A percentile compares a stretch with the other conserved stretches of the same genome.
Evolutionary conservation across 495 filamentous ascomycete genomes (phyloP).

Genomic region (Penicillium odoratum): DNA sequence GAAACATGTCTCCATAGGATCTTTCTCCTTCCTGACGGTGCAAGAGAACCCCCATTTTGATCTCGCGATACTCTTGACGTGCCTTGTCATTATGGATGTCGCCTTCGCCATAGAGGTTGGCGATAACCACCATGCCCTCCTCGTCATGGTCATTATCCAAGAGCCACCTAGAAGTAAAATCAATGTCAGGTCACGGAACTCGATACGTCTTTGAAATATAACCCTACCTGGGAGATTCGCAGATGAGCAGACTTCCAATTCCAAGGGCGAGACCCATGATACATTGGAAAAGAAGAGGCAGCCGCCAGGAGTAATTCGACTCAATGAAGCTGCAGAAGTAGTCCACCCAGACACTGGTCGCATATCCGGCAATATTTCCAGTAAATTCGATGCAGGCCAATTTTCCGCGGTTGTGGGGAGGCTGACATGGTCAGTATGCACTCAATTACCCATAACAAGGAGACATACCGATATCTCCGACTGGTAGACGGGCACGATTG

Average conservation of each 20-base stretch:
- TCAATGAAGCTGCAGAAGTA: constrained; percentile 93
- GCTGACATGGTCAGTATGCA: constrained; percentile 39
- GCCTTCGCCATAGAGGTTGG: constrained; percentile 92
- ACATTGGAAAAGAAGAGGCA: constrained; percentile 91
- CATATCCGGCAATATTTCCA: constrained; percentile 93
- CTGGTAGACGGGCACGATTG: constrained; percentile 97
- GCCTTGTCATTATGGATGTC: constrained; percentile 92
- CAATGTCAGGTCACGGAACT: neutral
- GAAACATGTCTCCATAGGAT: constrained; percentile 93
- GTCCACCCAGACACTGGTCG: constrained; percentile 96
- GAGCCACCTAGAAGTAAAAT: constrained; percentile 67
- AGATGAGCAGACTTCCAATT: constrained; percentile 85
- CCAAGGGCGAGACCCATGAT: constrained; percentile 86
- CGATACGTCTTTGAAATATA: neutral
- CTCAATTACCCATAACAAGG: neutral
- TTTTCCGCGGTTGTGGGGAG: constrained; percentile 92
- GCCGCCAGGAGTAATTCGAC: constrained; percentile 82
- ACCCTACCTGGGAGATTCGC: constrained; percentile 87
- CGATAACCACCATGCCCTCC: constrained; percentile 96
- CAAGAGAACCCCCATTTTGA: constrained; percentile 95
- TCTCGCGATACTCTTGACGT: constrained; percentile 92
- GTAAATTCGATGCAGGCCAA: constrained; percentile 98
- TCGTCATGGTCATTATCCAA: constrained; percentile 98
- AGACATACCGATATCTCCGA: constrained; percentile 72
- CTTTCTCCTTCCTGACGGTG: constrained; percentile 93